These are phyloP conservation scores for Nelumbo lutea DNA, from an alignment of 164 flowering plant genomes.

Conservation along the genomic window DNA sequence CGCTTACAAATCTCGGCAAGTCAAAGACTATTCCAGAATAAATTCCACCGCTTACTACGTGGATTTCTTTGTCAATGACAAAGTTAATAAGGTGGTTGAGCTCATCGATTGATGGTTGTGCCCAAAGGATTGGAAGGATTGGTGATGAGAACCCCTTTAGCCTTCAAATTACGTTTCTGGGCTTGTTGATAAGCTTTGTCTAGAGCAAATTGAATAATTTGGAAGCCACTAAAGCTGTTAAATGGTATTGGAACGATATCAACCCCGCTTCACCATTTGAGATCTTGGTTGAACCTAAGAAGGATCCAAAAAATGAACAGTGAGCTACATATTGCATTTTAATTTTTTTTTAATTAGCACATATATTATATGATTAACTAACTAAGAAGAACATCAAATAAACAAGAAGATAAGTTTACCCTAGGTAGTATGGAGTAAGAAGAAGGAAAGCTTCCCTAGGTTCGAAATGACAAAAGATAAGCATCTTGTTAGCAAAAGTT, in stretches of 20 bases:
- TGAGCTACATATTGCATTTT: neutral
- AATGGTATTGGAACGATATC: conserved; percentile 70
- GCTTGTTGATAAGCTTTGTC: conserved; percentile 67
- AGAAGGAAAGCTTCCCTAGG: conserved; percentile 46
- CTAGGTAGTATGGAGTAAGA: conserved; percentile 49
- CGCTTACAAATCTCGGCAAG: conserved; percentile 53
- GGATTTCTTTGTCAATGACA: conserved; percentile 71
- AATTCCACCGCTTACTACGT: conserved; percentile 70
- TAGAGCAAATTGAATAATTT: conserved; percentile 43
- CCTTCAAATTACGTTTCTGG: conserved; percentile 40
- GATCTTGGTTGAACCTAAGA: neutral
- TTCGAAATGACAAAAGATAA: conserved; percentile 44
- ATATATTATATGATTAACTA: neutral
- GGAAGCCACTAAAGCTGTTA: conserved; percentile 57
- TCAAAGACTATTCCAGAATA: conserved; percentile 64
- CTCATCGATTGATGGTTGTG: conserved; percentile 32
- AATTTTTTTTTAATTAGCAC: no score
- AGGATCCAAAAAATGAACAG: neutral
- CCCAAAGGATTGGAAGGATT: conserved; percentile 91
- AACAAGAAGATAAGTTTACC: conserved; percentile 19
- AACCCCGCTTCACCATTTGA: conserved; percentile 53
- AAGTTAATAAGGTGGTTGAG: conserved; percentile 48
- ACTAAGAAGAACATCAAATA: neutral
- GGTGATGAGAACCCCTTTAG: conserved; percentile 60
- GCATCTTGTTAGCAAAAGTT: conserved; percentile 45